A percentile compares a stretch with the other conserved stretches of the same genome.
Evolutionary conservation across 2,329 filamentous ascomycete species (phyloP).

Genomic region (Ceratocystis huliohia): DNA sequence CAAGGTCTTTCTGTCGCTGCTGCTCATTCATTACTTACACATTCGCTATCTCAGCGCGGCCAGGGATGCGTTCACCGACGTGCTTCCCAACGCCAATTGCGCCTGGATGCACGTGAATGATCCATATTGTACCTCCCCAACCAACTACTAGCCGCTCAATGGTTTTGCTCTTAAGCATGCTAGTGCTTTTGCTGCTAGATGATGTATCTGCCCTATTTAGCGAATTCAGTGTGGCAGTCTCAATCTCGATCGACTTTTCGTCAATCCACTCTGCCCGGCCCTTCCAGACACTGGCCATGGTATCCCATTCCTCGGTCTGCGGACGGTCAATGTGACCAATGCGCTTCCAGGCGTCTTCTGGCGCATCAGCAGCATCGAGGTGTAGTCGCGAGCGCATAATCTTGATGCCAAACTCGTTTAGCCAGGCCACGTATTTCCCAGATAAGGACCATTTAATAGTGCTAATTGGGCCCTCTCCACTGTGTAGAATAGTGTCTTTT

Average conservation of each 20-base stretch:
- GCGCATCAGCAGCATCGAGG: slow-evolving; percentile 47
- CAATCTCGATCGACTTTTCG: slow-evolving; percentile 61
- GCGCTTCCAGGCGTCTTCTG: slow-evolving; percentile 82
- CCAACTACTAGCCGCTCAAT: slow-evolving; percentile 79
- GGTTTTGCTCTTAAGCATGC: slow-evolving; percentile 30
- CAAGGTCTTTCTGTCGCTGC: too few relatives aligned
- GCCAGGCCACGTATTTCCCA: slow-evolving; percentile 85
- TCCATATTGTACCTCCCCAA: slow-evolving; percentile 94
- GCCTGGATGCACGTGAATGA: slow-evolving; percentile 77
- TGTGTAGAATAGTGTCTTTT: slow-evolving; percentile 77
- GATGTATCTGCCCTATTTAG: background rate
- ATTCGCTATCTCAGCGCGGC: slow-evolving; percentile 79
- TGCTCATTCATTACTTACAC: slow-evolving; percentile 48
- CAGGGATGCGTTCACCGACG: slow-evolving; percentile 57
- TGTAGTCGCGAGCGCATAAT: slow-evolving; percentile 87
- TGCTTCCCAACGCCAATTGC: slow-evolving; percentile 53
- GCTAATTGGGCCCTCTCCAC: slow-evolving; percentile 81
- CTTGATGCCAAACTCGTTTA: slow-evolving; percentile 94
- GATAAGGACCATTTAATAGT: slow-evolving; percentile 91
- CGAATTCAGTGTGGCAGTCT: slow-evolving; percentile 39
- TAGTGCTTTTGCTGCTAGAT: background rate
- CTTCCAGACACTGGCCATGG: slow-evolving; percentile 95
- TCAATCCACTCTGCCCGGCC: slow-evolving; percentile 88
- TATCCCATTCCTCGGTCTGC: slow-evolving; percentile 77
- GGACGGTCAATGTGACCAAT: slow-evolving; percentile 87